Evolutionary conservation across 345 rosid species (phyloP).

Genomic region (Angophora floribunda): DNA sequence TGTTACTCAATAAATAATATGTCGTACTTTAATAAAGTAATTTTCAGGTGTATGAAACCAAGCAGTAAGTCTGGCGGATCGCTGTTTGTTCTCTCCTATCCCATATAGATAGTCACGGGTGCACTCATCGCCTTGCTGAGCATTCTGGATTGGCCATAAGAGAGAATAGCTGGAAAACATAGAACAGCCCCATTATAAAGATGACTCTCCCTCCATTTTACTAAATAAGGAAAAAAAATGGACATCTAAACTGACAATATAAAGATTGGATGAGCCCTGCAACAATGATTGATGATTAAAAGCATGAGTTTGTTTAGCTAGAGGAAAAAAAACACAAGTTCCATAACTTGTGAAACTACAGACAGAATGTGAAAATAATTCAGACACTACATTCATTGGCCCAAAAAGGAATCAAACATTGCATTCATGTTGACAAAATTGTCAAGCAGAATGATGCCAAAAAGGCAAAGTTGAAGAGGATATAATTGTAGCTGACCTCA

Average conservation of each 20-base stretch:
- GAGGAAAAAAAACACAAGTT: not conserved
- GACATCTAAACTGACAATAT: not conserved
- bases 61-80: constrained; percentile 88
- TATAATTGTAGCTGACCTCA: constrained; percentile 38
- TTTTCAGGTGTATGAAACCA: constrained; percentile 81
- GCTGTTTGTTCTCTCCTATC: constrained; percentile 89
- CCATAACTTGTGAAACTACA: not conserved
- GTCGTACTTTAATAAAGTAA: constrained; percentile 63
- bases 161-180: constrained; percentile 56
- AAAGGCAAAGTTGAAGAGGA: not conserved
- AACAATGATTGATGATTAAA: not conserved
- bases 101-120: constrained; percentile 80
- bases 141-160: constrained; percentile 67
- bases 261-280: not conserved
- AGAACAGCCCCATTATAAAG: not conserved
- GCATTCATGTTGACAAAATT: not conserved
- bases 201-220: not conserved
- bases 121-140: constrained; percentile 65
- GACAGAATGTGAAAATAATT: not conserved
- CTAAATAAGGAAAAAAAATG: not conserved
- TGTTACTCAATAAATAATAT: not conserved
- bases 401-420: not conserved
- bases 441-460: not conserved
- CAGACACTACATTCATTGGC: not conserved
- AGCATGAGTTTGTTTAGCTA: not conserved